These are phyloP conservation scores for Aspergillus sp. DNA, from an alignment of 2,329 filamentous ascomycete species.

Conservation along the genomic window DNA sequence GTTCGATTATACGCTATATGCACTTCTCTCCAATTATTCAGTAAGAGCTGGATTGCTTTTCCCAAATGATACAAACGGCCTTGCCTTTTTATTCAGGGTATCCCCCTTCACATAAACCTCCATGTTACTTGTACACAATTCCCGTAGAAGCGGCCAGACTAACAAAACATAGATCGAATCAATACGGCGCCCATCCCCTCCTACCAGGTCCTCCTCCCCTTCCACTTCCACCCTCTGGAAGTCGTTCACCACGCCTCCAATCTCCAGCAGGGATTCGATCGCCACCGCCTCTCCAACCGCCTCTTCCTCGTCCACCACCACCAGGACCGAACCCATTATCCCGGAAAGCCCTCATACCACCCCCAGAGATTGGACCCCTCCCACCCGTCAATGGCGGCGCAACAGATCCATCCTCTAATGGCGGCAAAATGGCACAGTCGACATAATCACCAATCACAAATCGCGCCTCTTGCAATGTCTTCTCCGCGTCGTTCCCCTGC, in stretches of 20 bases:
- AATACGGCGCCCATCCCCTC: slow-evolving; percentile 48
- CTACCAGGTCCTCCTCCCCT: slow-evolving; percentile 46
- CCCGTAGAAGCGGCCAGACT: not conserved
- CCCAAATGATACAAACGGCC: not conserved
- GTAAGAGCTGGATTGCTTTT: not conserved
- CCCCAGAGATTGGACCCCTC: slow-evolving; percentile 42
- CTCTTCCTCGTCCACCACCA: slow-evolving; percentile 46
- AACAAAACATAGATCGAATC: not conserved
- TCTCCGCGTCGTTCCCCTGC: slow-evolving; percentile 66
- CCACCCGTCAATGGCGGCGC: slow-evolving; percentile 63
- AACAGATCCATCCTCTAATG: slow-evolving; percentile 73
- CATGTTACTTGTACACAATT: slow-evolving; percentile 5
- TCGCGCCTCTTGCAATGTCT: slow-evolving; percentile 74
- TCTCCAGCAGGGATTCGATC: slow-evolving; percentile 50
- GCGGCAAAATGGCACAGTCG: slow-evolving; percentile 78
- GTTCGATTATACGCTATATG: slow-evolving; percentile 13
- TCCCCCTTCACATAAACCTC: slow-evolving; percentile 5
- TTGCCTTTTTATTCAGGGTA: slow-evolving; percentile 3
- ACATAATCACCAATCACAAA: slow-evolving; percentile 92
- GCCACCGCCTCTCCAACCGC: slow-evolving; percentile 49
- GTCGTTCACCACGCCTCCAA: slow-evolving; percentile 54
- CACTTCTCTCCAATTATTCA: not conserved
- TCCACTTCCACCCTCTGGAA: slow-evolving; percentile 44
- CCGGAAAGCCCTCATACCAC: slow-evolving; percentile 48
- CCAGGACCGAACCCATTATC: slow-evolving; percentile 51